phyloP scores from a whole-genome alignment of 2,329 filamentous ascomycete species.

The Xylariaceae sp. region DNA sequence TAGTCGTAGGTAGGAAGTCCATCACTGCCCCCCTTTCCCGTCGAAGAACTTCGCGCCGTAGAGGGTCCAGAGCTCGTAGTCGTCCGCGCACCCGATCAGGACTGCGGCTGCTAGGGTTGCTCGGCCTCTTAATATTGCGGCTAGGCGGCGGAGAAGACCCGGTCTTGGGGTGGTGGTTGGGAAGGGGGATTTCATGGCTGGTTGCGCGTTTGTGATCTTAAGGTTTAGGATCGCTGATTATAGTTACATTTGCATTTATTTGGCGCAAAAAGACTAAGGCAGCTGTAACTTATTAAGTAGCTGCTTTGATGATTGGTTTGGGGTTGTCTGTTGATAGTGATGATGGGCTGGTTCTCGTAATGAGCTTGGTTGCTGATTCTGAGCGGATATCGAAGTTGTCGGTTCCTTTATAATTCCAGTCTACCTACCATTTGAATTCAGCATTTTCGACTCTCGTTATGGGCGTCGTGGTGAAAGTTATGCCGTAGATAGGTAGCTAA shows the following conservation, averaged over 20 bases:
- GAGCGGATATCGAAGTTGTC: too few species aligned
- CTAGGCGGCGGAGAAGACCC: constrained; percentile 3
- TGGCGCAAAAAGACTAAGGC: too few species aligned
- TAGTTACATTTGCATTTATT: too few species aligned
- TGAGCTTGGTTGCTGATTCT: too few species aligned
- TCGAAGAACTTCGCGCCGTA: constrained; percentile 13
- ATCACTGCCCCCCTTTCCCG: not conserved
- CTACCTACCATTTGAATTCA: too few species aligned
- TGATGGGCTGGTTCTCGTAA: too few species aligned
- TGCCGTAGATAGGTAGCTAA: constrained; percentile 3
- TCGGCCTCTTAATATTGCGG: constrained; percentile 8
- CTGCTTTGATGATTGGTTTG: too few species aligned
- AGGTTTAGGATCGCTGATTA: too few species aligned
- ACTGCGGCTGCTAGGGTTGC: constrained; percentile 3
- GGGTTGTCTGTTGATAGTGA: too few species aligned
- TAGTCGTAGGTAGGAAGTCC: not conserved
- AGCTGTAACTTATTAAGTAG: too few species aligned
- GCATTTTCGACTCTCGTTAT: not conserved
- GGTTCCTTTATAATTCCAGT: too few species aligned
- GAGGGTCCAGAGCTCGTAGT: constrained; percentile 16
- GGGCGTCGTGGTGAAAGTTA: not conserved
- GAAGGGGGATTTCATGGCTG: not conserved
- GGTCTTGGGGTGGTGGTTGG: not conserved
- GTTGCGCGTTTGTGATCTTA: not conserved
- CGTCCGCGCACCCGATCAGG: not conserved